These are phyloP conservation scores for Aspergillus sclerotiicarbonarius DNA, from an alignment of 495 filamentous ascomycete genomes.

Conservation along the genomic window DNA sequence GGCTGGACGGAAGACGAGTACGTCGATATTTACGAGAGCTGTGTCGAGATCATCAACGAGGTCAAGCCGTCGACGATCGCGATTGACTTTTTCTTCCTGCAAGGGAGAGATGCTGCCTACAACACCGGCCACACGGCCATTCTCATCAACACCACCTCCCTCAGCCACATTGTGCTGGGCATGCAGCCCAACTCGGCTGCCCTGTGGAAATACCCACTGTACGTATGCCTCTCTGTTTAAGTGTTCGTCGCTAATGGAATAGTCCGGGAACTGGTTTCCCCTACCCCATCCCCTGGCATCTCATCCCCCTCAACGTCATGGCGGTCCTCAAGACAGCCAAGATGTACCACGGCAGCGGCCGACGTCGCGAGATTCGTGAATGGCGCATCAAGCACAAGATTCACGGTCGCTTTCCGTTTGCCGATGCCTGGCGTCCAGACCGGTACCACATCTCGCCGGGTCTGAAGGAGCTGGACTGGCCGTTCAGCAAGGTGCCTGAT, in stretches of 20 bases:
- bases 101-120: slow-evolving; percentile 49
- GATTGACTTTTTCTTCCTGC: slow-evolving; percentile 50
- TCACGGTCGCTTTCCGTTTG: slow-evolving; percentile 29
- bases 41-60: slow-evolving; percentile 40
- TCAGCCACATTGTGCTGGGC: slow-evolving; percentile 40
- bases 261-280: slow-evolving; percentile 47
- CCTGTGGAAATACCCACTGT: slow-evolving; percentile 49
- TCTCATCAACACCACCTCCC: slow-evolving; percentile 36
- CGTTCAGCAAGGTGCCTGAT: slow-evolving; percentile 31
- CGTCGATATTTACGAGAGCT: slow-evolving; percentile 43
- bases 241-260: not conserved
- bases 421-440: slow-evolving; percentile 33
- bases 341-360: slow-evolving; percentile 33
- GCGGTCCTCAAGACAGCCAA: slow-evolving; percentile 25
- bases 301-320: slow-evolving; percentile 40
- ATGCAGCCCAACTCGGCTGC: slow-evolving; percentile 33
- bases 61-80: slow-evolving; percentile 44
- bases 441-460: slow-evolving; percentile 36
- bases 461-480: slow-evolving; percentile 45
- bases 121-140: slow-evolving; percentile 25
- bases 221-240: slow-evolving; percentile 8
- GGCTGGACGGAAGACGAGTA: slow-evolving; percentile 51
- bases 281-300: slow-evolving; percentile 43
- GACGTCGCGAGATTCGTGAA: slow-evolving; percentile 20
- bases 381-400: slow-evolving; percentile 28